phyloP scores from a whole-genome alignment of 495 filamentous ascomycete species.

The Talaromyces liani region DNA sequence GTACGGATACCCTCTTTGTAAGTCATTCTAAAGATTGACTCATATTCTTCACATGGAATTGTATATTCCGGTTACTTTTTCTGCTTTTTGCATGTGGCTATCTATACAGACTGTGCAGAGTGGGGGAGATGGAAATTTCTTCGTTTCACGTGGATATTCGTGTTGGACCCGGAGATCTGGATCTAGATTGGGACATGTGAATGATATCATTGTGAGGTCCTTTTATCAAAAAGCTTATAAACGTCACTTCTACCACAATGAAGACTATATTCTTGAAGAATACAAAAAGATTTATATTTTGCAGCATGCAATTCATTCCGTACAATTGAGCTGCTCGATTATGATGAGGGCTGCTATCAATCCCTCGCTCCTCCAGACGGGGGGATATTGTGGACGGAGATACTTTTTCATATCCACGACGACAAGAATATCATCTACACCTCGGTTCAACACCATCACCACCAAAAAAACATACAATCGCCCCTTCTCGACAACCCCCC shows the following conservation, averaged over 20 bases:
- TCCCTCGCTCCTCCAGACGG: background rate
- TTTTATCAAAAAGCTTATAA: background rate
- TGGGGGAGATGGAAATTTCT: background rate
- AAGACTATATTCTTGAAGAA: too few species aligned
- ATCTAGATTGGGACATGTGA: background rate
- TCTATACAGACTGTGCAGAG: background rate
- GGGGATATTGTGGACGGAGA: background rate
- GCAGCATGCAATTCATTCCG: background rate
- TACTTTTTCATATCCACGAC: background rate
- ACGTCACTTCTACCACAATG: background rate
- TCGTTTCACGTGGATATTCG: background rate
- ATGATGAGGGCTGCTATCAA: background rate
- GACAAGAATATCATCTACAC: background rate
- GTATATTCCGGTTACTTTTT: background rate
- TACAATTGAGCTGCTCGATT: background rate
- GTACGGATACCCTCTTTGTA: background rate
- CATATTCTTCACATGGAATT: background rate
- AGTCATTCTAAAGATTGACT: background rate
- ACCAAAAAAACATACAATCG: background rate
- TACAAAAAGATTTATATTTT: background rate
- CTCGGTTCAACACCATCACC: background rate
- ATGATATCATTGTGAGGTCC: constrained; percentile 10
- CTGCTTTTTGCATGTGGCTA: background rate
- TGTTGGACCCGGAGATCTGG: background rate
- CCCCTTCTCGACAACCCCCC: background rate